Percentiles rank a stretch among this genome's conserved stretches.
These are phyloP conservation scores for Pinus albicaulis DNA, from an alignment of 75 land plant species.

Conservation along the genomic window DNA sequence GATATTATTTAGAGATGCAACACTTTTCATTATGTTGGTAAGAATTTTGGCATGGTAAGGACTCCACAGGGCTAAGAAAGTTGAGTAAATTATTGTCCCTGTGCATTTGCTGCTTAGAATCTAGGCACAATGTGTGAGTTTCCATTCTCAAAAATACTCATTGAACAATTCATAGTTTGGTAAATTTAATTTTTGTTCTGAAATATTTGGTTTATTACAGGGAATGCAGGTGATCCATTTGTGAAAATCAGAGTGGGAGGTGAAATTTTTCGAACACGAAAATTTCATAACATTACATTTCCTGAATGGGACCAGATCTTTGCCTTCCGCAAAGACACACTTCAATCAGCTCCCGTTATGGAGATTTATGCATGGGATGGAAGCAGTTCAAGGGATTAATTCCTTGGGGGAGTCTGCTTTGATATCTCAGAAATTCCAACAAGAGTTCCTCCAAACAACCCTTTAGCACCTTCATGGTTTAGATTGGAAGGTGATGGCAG, in stretches of 20 bases:
- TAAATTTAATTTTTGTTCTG: not conserved
- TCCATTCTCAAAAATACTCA: not conserved
- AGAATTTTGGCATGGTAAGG: not conserved
- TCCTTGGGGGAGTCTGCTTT: constrained; percentile 77
- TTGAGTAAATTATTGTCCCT: not conserved
- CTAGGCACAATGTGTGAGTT: too few relatives aligned
- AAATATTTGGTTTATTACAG: constrained; percentile 10
- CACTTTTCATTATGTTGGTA: not conserved
- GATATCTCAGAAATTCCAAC: constrained; percentile 65
- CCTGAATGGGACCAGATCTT: constrained; percentile 84
- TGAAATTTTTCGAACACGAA: constrained; percentile 22
- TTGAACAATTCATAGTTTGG: not conserved
- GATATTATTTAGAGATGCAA: not conserved
- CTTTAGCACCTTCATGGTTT: constrained; percentile 87
- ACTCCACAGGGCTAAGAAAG: not conserved
- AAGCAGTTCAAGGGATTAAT: constrained; percentile 22
- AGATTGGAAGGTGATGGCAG: constrained; percentile 54
- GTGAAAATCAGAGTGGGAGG: constrained; percentile 40
- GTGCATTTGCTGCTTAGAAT: too few relatives aligned
- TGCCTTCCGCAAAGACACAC: constrained; percentile 56
- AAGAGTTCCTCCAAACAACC: constrained; percentile 78
- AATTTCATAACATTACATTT: constrained; percentile 24
- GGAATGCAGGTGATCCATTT: constrained; percentile 28
- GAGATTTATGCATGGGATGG: constrained; percentile 79
- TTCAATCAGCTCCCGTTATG: constrained; percentile 41